These are phyloP conservation scores for Phlebiopsis gigantea DNA, from an alignment of 768 basidiomycete species.

Conservation along the genomic window DNA sequence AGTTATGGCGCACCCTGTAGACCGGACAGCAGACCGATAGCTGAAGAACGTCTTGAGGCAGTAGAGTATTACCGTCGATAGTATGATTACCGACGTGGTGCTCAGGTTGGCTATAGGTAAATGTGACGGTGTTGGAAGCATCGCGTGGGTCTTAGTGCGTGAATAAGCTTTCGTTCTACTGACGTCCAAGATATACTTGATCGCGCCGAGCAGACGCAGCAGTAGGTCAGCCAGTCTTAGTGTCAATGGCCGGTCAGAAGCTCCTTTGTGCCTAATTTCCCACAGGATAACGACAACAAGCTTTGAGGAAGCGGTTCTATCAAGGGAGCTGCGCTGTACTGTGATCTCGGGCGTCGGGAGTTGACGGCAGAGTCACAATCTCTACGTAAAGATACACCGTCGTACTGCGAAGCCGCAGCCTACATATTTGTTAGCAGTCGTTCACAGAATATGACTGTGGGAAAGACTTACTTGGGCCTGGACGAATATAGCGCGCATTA, in stretches of 20 bases:
- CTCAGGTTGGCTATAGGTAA: background rate
- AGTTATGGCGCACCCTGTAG: background rate
- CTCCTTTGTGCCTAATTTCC: background rate
- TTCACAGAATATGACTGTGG: too few species aligned
- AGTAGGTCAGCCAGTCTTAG: background rate
- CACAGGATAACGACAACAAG: background rate
- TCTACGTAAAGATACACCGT: too few species aligned
- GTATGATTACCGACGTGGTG: background rate
- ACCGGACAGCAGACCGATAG: background rate
- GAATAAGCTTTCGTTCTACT: background rate
- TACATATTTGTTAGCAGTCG: too few species aligned
- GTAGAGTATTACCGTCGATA: background rate
- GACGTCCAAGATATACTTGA: background rate
- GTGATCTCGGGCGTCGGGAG: too few species aligned
- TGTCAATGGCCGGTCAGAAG: background rate
- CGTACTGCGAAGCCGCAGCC: too few species aligned
- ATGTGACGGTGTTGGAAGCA: background rate
- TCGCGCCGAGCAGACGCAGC: background rate
- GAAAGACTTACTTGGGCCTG: too few species aligned
- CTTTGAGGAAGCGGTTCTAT: too few species aligned
- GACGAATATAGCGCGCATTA: too few species aligned
- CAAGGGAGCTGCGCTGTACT: too few species aligned
- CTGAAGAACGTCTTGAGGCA: background rate
- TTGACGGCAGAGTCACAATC: too few species aligned
- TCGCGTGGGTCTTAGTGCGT: background rate